Evolutionary conservation across 2,329 filamentous ascomycete species (phyloP), one percentile per base, ranked within the genome.

Genomic region (Calonectria crousiana): DNA sequence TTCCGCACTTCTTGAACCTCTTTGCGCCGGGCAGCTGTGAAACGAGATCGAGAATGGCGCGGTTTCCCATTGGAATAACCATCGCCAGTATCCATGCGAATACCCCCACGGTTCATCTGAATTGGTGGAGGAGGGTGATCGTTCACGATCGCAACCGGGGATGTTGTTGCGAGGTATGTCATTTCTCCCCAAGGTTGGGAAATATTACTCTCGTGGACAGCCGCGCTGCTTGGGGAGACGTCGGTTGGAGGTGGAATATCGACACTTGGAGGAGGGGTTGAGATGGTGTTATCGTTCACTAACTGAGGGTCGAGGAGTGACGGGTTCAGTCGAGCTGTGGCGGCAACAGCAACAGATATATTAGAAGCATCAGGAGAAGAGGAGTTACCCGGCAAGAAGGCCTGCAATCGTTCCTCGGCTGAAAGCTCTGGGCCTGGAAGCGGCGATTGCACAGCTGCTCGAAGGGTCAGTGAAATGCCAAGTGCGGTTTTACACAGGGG

Each of bases 1-100:
- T 92, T 91, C 30, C 92, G 89, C 28, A 93, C 90, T 75, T 91
- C 90, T 76, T 92, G 91, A 2, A 93, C 92, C 79, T 93, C 90
- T 79, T 90, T 92, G 28, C 92, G 87, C n/a, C 92, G 87, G 1
- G 85, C 85, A 6, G 90, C 86, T 26, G 88, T 90, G 76, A 93
- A 93, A 11, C 89, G 86, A 5, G 90, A 89, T 13, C 91, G 88
- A 10, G 88, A 87, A 77, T 92, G 88, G 20, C 88, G 88, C 2
- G 88, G 85, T 68, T 87, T 87, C 14, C 89, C 88, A 58, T 90
- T 87, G 2, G 87, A 82, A 1, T 82, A 78, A 3, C 82, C 79
- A 64, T 87, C 85, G 34, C 83, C 84, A 4, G 86, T 87, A 72
- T 90, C 88, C 85, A 92, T 88, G 26, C 90, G 87, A 67, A 90